These are phyloP conservation scores for Sphenostylis stenocarpa DNA, from an alignment of 306 rosid species.

Conservation along the genomic window DNA sequence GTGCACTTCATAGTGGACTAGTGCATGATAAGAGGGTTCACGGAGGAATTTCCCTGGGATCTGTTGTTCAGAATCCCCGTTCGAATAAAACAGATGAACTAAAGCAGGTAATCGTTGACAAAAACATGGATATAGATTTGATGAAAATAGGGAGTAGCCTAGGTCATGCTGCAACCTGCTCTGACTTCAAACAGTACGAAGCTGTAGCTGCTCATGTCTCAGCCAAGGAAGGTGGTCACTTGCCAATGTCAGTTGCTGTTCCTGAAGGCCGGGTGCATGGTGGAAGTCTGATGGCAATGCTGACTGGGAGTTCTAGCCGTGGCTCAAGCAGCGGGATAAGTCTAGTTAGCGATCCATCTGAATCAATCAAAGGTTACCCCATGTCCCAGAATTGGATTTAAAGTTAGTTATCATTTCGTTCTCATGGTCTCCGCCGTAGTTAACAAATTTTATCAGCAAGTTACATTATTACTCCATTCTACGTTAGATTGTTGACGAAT, in stretches of 20 bases:
- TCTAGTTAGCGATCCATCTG: slow-evolving; percentile 36
- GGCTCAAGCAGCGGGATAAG: slow-evolving; percentile 46
- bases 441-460: slow-evolving; percentile 38
- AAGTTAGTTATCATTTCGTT: slow-evolving; percentile 32
- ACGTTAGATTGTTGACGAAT: slow-evolving; percentile 32
- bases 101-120: slow-evolving; percentile 39
- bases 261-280: slow-evolving; percentile 97
- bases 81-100: slow-evolving; percentile 45
- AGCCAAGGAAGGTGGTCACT: slow-evolving; percentile 36
- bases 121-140: slow-evolving; percentile 52
- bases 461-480: slow-evolving; percentile 43
- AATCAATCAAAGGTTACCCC: slow-evolving; percentile 42
- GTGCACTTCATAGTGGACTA: slow-evolving; percentile 84
- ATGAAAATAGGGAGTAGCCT: slow-evolving; percentile 29
- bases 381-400: slow-evolving; percentile 63
- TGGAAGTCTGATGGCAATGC: slow-evolving; percentile 82
- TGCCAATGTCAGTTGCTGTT: slow-evolving; percentile 38
- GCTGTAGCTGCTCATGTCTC: slow-evolving; percentile 32
- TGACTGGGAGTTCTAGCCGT: slow-evolving; percentile 43
- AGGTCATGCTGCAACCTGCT: slow-evolving; percentile 13
- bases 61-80: slow-evolving; percentile 53
- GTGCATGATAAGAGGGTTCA: slow-evolving; percentile 94
- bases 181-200: slow-evolving; percentile 38
- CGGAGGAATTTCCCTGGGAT: slow-evolving; percentile 78
- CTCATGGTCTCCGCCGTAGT: slow-evolving; percentile 37